Evolutionary conservation across 2,329 filamentous ascomycete genomes (phyloP), one percentile per base, ranked within the genome.

Genomic region (Lachnellula subtilissima): DNA sequence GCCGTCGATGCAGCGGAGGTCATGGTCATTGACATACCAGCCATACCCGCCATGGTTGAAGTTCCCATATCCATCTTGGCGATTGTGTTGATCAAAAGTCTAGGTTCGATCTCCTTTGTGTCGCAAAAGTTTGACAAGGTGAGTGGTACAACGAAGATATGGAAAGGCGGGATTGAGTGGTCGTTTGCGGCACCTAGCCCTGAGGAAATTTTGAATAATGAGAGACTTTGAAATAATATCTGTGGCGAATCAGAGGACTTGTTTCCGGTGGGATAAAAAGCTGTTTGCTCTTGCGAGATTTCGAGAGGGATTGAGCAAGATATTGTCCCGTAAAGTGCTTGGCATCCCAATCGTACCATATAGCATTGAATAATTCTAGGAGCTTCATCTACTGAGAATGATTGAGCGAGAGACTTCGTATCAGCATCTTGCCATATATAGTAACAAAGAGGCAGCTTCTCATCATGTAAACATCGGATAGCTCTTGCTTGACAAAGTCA

Each of bases 11-110:
- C 46, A 35, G 52, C 48, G 23, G 56, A 25, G 15, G 52, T 52
- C 8, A 59, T 54, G 2, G 52, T 47, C 19, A 56, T 54, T 6
- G 48, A 45, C 48, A 54, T 61, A 2, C 47, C 52, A 2, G 25
- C 15, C 47, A 49, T 54, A 5, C 15, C 22, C 9, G 25, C 11
- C 45, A 55, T 58, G 35, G 60, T 58, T 2, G 56, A 49, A 15
- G 54, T 58, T 45, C 50, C 59, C 63, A 65, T 65, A 56, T 64
- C 57, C 60, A 65, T 63, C 4, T 55, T 59, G 17, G 22, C 22
- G 42, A 35, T 39, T 37, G 32, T 5, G 19, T 17, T 22, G 7
- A 22, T 19, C 43, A 9, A 48, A 32, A 48, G 22, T 7, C n/a
- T 9, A 19, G 23, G 14, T n/a, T 15, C 22, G 7, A 48, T n/a